Evolutionary conservation across 179 eudicot genomes (phyloP).

Genomic region (Gypsophila paniculata): DNA sequence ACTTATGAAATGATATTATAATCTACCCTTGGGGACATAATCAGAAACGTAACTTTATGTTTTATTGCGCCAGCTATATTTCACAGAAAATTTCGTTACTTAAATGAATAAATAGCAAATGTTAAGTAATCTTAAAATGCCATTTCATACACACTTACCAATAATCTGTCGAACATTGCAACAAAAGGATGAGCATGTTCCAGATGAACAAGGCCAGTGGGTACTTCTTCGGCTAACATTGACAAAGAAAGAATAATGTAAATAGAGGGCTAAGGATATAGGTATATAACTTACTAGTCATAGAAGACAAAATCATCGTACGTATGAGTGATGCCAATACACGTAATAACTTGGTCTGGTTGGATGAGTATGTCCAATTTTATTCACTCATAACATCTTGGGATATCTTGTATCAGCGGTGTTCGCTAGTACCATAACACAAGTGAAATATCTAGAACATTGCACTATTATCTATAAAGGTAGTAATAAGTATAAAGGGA

Average conservation of each 20-base stretch:
- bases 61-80: not conserved
- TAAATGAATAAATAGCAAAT: not conserved
- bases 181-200: conserved; percentile 49
- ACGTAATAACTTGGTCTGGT: too few relatives aligned
- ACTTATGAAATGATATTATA: not conserved
- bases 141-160: conserved; percentile 51
- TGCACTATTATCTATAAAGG: too few relatives aligned
- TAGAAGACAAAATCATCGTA: not conserved
- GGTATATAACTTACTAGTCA: not conserved
- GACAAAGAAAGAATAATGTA: conserved; percentile 11
- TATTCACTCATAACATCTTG: too few relatives aligned
- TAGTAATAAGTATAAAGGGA: too few relatives aligned
- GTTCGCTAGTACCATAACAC: too few relatives aligned
- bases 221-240: conserved; percentile 24
- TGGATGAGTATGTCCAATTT: too few relatives aligned
- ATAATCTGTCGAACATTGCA: conserved; percentile 64
- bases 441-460: too few relatives aligned
- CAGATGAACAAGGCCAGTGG: conserved; percentile 41
- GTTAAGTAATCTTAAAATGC: not conserved
- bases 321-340: not conserved
- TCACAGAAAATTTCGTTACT: not conserved
- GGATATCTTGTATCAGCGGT: too few relatives aligned
- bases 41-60: not conserved
- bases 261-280: not conserved
- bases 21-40: not conserved